These are phyloP conservation scores for Hanseniaspora gamundiae DNA, from an alignment of 1,139 yeast species.

Conservation along the genomic window DNA sequence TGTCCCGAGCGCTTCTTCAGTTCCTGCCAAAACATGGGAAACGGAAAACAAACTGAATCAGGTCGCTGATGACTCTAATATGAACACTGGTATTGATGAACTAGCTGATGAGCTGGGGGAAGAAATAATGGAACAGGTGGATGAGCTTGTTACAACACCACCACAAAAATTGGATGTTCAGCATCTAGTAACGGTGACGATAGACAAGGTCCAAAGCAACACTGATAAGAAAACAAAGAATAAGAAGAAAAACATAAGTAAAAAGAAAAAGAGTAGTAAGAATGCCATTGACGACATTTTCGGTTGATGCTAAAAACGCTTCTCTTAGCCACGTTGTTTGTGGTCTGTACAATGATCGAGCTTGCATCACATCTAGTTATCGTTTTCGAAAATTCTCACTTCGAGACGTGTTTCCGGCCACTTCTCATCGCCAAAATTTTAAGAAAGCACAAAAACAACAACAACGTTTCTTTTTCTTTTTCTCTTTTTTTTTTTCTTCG, in stretches of 20 bases:
- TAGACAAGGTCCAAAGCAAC: conserved; percentile 7
- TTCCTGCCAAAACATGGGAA: too few relatives aligned
- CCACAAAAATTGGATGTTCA: conserved; percentile 6
- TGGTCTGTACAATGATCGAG: too few relatives aligned
- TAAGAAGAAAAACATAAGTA: conserved; percentile 30
- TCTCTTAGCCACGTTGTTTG: too few relatives aligned
- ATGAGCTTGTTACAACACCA: conserved; percentile 5
- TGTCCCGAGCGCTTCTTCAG: too few relatives aligned
- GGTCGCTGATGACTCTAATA: background rate
- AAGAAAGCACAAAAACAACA: too few relatives aligned
- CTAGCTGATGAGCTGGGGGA: conserved; percentile 25
- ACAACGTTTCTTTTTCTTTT: too few relatives aligned
- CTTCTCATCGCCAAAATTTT: too few relatives aligned
- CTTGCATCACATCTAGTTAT: too few relatives aligned
- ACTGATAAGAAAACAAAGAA: conserved; percentile 12
- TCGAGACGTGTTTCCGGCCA: too few relatives aligned
- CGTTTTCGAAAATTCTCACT: too few relatives aligned
- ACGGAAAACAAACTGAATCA: background rate
- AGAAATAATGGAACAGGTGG: conserved; percentile 13
- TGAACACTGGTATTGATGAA: conserved; percentile 7
- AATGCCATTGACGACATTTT: conserved; percentile 50
- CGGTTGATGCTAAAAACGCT: conserved; percentile 27
- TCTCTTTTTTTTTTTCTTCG: too few relatives aligned
- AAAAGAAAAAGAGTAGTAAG: conserved; percentile 33
- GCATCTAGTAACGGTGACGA: conserved; percentile 7